Evolutionary conservation across 768 basidiomycete species (phyloP), one percentile per base, ranked within the genome.

Genomic region (Dentipellis fragilis): DNA sequence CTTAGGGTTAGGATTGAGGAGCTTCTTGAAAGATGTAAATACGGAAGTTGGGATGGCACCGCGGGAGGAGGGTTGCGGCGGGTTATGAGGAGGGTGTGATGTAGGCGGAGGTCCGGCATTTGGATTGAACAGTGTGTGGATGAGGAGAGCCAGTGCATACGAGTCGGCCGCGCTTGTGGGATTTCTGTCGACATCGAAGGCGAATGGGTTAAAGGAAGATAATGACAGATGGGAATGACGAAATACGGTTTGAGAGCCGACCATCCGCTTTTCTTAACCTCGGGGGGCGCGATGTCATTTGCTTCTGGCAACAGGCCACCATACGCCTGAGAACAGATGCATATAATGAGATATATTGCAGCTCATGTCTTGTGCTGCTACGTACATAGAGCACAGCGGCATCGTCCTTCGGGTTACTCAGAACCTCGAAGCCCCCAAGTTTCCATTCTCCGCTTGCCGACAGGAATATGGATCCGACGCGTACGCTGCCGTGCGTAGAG

Each of bases 401-500:
- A 12, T 89, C 84, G 52, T 97, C 94, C 62, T 83, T 88, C 9
- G 85, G 78, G 61, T 79, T 89, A 62, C 91, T 93, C 59, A 96
- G 68, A 0, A 95, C 71, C 64, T 99, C 96, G 64, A 98, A 93
- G 0, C 95, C 95, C 17, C 91, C 94, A 8, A 99, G 73, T 65
- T 90, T 90, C 96, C 95, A 98, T 72, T 99, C 96, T 5, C 95
- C 91, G 0, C 92, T 89, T 0, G 87, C 85, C 0, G 95, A 92
- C 52, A 96, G 81, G 65, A 96, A 97, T 56, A 97, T 80, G 1
- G 89, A 83, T 56, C 79, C 77, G n/a, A 79, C 67, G 57, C 81
- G 74, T 55, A 94, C 65, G 61, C 84, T 88, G 19, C 92, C 93
- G 62, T 96, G 93, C 0, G 89, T 89, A 2, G 89, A 90, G 22